Percentiles rank a stretch among this genome's conserved stretches.
Conservation (phyloP, 257 asterid genomes). For the Solanum pinnatisectum region DNA sequence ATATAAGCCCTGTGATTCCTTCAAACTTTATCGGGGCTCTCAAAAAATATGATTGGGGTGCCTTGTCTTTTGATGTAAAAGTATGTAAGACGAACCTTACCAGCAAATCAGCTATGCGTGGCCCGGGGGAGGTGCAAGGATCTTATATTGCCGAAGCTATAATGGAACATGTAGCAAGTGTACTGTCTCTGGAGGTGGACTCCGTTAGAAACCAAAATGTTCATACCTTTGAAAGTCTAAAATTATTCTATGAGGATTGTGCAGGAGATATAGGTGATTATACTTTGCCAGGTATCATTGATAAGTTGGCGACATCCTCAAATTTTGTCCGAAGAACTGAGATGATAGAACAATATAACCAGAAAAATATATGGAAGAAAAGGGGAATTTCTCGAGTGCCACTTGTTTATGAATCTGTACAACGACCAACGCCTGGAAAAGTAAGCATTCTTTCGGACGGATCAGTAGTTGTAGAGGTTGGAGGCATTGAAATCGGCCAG, state of each 20-base stretch:
- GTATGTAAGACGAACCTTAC: slow-evolving; percentile 62
- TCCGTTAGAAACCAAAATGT: slow-evolving; percentile 34
- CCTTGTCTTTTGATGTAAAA: slow-evolving; percentile 52
- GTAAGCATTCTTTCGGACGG: slow-evolving; percentile 72
- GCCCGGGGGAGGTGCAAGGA: slow-evolving; percentile 74
- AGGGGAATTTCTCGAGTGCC: slow-evolving; percentile 77
- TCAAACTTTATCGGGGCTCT: slow-evolving; percentile 20
- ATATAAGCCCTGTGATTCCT: slow-evolving; percentile 55
- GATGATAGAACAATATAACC: slow-evolving; percentile 34
- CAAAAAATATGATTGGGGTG: slow-evolving; percentile 69
- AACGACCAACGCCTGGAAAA: slow-evolving; percentile 52
- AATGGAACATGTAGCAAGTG: slow-evolving; percentile 52
- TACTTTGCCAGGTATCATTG: slow-evolving; percentile 46
- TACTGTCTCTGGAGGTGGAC: slow-evolving; percentile 43
- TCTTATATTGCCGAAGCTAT: slow-evolving; percentile 65
- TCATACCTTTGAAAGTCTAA: slow-evolving; percentile 51
- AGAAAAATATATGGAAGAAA: slow-evolving; percentile 34
- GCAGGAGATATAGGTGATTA: slow-evolving; percentile 37
- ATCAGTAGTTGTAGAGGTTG: slow-evolving; percentile 62
- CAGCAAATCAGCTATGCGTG: slow-evolving; percentile 73
- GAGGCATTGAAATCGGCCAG: slow-evolving; percentile 74
- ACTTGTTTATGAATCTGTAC: slow-evolving; percentile 24
- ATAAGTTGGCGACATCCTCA: slow-evolving; percentile 36
- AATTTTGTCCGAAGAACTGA: slow-evolving; percentile 22
- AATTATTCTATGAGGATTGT: slow-evolving; percentile 25